Conservation (phyloP, 2,329 filamentous ascomycete species). For the Paecilomyces sp. region DNA sequence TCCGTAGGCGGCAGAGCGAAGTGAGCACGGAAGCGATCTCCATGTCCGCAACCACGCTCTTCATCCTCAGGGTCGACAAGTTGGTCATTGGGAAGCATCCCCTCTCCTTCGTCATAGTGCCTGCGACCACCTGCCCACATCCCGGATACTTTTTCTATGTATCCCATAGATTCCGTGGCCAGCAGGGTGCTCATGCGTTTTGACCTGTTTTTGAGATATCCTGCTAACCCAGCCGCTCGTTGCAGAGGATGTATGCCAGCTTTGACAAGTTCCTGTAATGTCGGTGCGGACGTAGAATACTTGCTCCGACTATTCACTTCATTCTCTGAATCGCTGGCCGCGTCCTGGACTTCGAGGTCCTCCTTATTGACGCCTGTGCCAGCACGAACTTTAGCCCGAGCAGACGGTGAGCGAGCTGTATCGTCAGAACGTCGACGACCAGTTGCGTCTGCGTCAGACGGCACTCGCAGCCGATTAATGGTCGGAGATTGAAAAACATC, state of each 20-base stretch:
- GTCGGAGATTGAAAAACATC: slow-evolving; percentile 82
- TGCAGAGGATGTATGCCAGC: slow-evolving; percentile 71
- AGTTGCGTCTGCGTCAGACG: slow-evolving; percentile 18
- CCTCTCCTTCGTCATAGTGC: slow-evolving; percentile 73
- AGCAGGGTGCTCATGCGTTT: slow-evolving; percentile 75
- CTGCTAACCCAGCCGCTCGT: slow-evolving; percentile 73
- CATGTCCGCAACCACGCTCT: slow-evolving; percentile 46
- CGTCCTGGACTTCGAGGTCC: slow-evolving; percentile 10
- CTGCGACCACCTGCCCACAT: slow-evolving; percentile 92
- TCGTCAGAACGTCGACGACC: slow-evolving; percentile 26
- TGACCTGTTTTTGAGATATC: slow-evolving; percentile 71
- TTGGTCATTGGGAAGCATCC: slow-evolving; percentile 59
- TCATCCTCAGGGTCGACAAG: slow-evolving; percentile 50
- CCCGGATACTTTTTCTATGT: slow-evolving; percentile 91
- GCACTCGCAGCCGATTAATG: slow-evolving; percentile 38
- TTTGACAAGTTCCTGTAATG: slow-evolving; percentile 52
- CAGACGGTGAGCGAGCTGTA: slow-evolving; percentile 23
- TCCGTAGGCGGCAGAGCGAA: slow-evolving; percentile 84
- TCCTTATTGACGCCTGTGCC: slow-evolving; percentile 5
- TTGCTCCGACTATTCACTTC: slow-evolving; percentile 12
- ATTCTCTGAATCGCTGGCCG: slow-evolving; percentile 16
- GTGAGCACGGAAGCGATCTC: slow-evolving; percentile 72
- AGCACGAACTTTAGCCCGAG: slow-evolving; percentile 14
- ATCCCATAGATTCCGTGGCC: slow-evolving; percentile 88
- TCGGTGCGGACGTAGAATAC: slow-evolving; percentile 37